phyloP scores from a whole-genome alignment of 805 yeast species.

The Metschnikowia henanensis region DNA sequence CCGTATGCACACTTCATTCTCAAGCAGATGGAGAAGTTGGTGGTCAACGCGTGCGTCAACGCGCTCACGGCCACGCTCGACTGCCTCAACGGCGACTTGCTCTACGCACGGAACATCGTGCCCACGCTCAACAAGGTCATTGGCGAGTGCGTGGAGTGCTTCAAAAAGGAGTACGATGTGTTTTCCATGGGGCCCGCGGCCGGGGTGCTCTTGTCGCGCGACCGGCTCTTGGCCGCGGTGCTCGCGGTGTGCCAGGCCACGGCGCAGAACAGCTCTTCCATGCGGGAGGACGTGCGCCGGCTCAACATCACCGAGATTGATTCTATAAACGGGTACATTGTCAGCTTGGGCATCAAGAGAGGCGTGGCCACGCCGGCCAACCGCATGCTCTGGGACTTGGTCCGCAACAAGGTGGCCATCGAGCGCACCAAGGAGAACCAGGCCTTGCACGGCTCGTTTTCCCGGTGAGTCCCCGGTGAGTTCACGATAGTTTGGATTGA shows the following conservation, averaged over 20 bases:
- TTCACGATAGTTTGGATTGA: background rate
- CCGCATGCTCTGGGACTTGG: slow-evolving; percentile 43
- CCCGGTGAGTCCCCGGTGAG: background rate
- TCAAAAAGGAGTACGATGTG: slow-evolving; percentile 30
- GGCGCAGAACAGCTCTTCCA: slow-evolving; percentile 62
- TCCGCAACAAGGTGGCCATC: slow-evolving; percentile 38
- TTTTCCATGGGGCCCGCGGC: slow-evolving; percentile 33
- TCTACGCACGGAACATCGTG: slow-evolving; percentile 35
- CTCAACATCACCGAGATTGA: slow-evolving; percentile 72
- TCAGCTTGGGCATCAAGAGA: slow-evolving; percentile 48
- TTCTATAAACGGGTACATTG: slow-evolving; percentile 81
- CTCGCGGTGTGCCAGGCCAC: slow-evolving; percentile 36
- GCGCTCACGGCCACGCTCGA: slow-evolving; percentile 78
- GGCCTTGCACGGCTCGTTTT: slow-evolving; percentile 4
- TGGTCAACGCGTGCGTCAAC: slow-evolving; percentile 81
- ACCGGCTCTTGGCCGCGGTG: slow-evolving; percentile 38
- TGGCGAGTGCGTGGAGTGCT: slow-evolving; percentile 44
- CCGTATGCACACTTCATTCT: slow-evolving; percentile 48
- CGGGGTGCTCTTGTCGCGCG: slow-evolving; percentile 28
- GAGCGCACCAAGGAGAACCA: slow-evolving; percentile 28
- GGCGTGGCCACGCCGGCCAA: slow-evolving; percentile 49
- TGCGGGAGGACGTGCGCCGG: slow-evolving; percentile 64
- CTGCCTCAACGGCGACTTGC: slow-evolving; percentile 75
- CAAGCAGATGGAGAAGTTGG: slow-evolving; percentile 69
- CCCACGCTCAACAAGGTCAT: slow-evolving; percentile 43